phyloP scores from a whole-genome alignment of 1,284 basidiomycete genomes.

The Cryptococcus wingfieldii region DNA sequence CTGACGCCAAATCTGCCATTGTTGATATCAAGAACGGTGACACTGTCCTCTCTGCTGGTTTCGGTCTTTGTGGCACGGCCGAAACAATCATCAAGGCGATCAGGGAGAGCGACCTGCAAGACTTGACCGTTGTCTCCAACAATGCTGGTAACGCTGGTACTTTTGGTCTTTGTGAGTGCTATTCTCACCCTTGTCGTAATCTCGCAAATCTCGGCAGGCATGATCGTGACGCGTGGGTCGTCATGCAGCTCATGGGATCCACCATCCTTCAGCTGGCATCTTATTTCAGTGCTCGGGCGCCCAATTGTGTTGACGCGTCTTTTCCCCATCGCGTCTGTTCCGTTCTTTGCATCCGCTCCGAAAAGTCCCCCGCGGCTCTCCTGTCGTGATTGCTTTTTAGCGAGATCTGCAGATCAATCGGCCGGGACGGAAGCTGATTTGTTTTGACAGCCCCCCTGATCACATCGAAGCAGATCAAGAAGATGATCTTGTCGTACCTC shows the following conservation, averaged over 20 bases:
- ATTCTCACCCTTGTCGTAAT: neutral
- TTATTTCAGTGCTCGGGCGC: neutral
- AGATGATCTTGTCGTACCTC: slow-evolving; percentile 83
- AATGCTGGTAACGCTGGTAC: slow-evolving; percentile 73
- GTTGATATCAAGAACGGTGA: slow-evolving; percentile 75
- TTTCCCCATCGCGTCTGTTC: neutral
- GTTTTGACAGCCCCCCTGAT: slow-evolving; percentile 63
- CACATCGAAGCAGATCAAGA: slow-evolving; percentile 66
- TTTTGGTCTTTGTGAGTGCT: slow-evolving; percentile 66
- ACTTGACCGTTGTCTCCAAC: slow-evolving; percentile 82
- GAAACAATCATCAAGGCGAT: slow-evolving; percentile 85
- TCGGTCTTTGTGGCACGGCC: slow-evolving; percentile 48
- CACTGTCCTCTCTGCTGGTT: slow-evolving; percentile 75
- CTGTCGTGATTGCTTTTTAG: neutral
- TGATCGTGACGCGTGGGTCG: neutral
- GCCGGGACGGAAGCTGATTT: no score
- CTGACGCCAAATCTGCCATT: slow-evolving; percentile 72
- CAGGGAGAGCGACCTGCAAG: slow-evolving; percentile 63
- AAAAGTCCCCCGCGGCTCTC: neutral
- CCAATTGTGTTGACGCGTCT: neutral
- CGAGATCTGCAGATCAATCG: no score
- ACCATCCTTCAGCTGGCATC: neutral
- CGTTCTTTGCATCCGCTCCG: neutral
- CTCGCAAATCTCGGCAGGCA: neutral
- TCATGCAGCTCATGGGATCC: neutral